Base-by-base conservation (phyloP, 2,329 filamentous ascomycete species). In the Thermothelomyces thermophilus region DNA sequence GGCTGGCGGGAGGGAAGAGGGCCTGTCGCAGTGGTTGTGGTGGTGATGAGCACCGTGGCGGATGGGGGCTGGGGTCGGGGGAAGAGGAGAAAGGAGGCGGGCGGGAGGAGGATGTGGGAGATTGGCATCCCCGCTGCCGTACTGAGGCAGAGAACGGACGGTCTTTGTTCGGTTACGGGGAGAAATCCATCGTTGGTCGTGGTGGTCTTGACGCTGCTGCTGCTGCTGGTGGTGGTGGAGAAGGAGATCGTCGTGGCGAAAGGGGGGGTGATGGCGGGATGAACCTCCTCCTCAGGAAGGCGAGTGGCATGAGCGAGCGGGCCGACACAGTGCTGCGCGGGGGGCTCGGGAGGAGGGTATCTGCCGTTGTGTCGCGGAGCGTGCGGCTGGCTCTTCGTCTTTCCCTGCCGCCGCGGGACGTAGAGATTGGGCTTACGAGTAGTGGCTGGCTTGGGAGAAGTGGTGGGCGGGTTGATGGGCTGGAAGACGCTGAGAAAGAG, bases 281-380 rank as follows among this genome's bases (percentile, higher is more conserved):
- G 24, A 26, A 9, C 24, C 5, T 26, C 9, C 5, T 26, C 9
- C 24, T 26, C 24, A 9, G 24, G 9, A 9, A 26, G 5, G 9
- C 24, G 24, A 9, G 24, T 9, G 24, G 19, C 17, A 14, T 22
- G 20, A 14, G 17, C 3, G 7, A 4, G 34, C 22, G 42, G 33
- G 34, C 19, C 14, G 19, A 9, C 16, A 14, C 17, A 19, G 17
- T n/a, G 30, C 24, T 39, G 43, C 16, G 30, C 6, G 17, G 2
- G 16, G 17, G 2, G 16, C 1, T 37, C 52, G 55, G 53, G 47
- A 44, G 7, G 48, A 46, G 5, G 48, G 43, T 1, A 55, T 54
- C 37, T 35, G 24, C 9, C 9, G n/a, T 28, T 26, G n/a, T 17
- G 20, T n/a, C 11, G 19, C 19, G 33, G 48, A 20, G 34, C 13